phyloP scores from a whole-genome alignment of 129 eudicot species.

The Artemisia annua region DNA sequence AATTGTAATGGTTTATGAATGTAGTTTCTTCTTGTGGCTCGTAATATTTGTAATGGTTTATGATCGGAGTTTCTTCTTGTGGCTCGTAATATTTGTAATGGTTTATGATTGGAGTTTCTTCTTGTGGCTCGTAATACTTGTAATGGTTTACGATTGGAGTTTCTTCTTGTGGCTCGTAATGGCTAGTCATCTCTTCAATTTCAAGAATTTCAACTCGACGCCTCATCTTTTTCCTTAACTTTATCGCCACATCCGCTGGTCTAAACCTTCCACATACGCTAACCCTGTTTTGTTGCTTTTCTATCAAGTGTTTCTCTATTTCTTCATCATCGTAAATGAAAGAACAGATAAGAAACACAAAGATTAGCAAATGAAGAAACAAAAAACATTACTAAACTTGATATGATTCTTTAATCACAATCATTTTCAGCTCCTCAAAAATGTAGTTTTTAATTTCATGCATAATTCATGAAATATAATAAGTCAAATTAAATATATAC shows the following conservation, averaged over 20 bases:
- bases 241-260: constrained; percentile 82
- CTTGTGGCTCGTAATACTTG: constrained; percentile 30
- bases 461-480: no score
- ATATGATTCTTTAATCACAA: neutral
- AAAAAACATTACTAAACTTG: neutral
- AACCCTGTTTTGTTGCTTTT: constrained; percentile 53
- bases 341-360: neutral
- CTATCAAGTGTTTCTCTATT: constrained; percentile 68
- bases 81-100: constrained; percentile 28
- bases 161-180: constrained; percentile 33
- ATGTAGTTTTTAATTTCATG: no score
- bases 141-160: constrained; percentile 28
- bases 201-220: constrained; percentile 89
- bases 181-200: constrained; percentile 46
- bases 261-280: constrained; percentile 61
- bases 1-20: constrained; percentile 25
- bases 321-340: constrained; percentile 31
- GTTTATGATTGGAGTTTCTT: constrained; percentile 27
- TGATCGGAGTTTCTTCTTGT: no score
- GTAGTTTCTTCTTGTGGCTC: constrained; percentile 33
- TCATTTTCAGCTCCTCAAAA: neutral
- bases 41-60: no score
- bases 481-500: no score
- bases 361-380: neutral
- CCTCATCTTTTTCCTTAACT: constrained; percentile 68